phyloP scores from a whole-genome alignment of 139 green algal genomes.

The Volvox reticuliferus region DNA sequence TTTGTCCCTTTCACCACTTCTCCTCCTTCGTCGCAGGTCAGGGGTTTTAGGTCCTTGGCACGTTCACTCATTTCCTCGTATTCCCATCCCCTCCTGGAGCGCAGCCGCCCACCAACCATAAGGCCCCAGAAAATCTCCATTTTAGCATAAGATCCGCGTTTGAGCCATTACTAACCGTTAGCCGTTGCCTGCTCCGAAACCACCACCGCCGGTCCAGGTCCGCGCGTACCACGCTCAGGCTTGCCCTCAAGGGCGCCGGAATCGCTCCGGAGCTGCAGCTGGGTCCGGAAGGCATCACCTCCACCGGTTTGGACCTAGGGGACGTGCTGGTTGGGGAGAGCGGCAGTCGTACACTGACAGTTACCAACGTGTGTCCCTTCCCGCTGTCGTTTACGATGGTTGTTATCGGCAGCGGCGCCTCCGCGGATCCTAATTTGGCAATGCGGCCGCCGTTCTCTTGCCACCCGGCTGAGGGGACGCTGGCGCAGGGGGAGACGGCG shows the following conservation, averaged over 20 bases:
- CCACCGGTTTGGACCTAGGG: constrained; percentile 65
- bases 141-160: too few relatives aligned
- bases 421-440: constrained; percentile 49
- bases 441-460: constrained; percentile 54
- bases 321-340: constrained; percentile 67
- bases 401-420: not conserved
- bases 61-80: too few relatives aligned
- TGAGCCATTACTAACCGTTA: too few relatives aligned
- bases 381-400: constrained; percentile 58
- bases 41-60: too few relatives aligned
- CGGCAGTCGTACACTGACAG: constrained; percentile 52
- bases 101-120: too few relatives aligned
- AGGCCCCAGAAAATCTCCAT: too few relatives aligned
- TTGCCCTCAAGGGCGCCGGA: constrained; percentile 69
- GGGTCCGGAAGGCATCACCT: constrained; percentile 46
- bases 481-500: constrained; percentile 57
- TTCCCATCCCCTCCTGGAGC: too few relatives aligned
- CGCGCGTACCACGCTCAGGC: constrained; percentile 51
- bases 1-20: not conserved
- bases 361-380: constrained; percentile 77
- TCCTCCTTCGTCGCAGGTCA: too few relatives aligned
- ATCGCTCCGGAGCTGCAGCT: constrained; percentile 70
- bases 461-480: constrained; percentile 56
- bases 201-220: constrained; percentile 41
- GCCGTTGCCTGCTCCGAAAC: not conserved